Evolutionary conservation across 2,329 filamentous ascomycete species (phyloP).

Genomic region (Venturia aucupariae): DNA sequence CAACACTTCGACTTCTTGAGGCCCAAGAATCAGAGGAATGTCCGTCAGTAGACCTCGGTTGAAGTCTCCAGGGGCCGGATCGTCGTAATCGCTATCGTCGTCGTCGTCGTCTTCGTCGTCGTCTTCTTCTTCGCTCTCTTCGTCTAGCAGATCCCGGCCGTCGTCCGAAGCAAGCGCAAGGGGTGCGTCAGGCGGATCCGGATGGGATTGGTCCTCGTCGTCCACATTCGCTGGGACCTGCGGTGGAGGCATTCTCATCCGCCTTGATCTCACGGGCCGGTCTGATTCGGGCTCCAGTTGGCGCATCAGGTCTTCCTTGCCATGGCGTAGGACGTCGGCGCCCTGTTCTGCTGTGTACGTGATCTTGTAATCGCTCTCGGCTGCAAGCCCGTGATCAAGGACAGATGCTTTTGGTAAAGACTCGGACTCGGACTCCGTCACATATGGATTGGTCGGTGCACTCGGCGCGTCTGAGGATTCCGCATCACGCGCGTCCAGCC

Average conservation of each 20-base stretch:
- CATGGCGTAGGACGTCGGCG: constrained; percentile 39
- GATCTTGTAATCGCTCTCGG: constrained; percentile 40
- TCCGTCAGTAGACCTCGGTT: constrained; percentile 81
- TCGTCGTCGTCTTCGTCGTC: not conserved
- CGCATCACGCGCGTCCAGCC: not conserved
- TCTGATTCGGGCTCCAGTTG: constrained; percentile 36
- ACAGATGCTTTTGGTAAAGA: constrained; percentile 6
- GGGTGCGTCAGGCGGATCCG: constrained; percentile 14
- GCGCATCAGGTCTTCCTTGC: constrained; percentile 43
- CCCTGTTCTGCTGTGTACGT: constrained; percentile 40
- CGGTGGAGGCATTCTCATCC: constrained; percentile 8
- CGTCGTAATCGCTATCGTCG: constrained; percentile 66
- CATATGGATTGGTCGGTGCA: not conserved
- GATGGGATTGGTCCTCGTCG: not conserved
- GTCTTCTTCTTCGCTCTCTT: constrained; percentile 32
- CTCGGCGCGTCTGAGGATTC: not conserved
- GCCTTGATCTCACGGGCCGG: constrained; percentile 1
- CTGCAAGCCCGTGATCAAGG: constrained; percentile 22
- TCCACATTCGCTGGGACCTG: not conserved
- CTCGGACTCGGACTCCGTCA: not conserved
- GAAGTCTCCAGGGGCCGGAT: constrained; percentile 63
- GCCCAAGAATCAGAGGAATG: constrained; percentile 86
- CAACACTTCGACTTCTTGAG: constrained; percentile 88
- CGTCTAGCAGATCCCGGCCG: constrained; percentile 40
- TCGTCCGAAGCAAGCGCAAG: constrained; percentile 27